Base-by-base conservation (phyloP, 768 basidiomycete genomes). In the Phaffia australis region DNA sequence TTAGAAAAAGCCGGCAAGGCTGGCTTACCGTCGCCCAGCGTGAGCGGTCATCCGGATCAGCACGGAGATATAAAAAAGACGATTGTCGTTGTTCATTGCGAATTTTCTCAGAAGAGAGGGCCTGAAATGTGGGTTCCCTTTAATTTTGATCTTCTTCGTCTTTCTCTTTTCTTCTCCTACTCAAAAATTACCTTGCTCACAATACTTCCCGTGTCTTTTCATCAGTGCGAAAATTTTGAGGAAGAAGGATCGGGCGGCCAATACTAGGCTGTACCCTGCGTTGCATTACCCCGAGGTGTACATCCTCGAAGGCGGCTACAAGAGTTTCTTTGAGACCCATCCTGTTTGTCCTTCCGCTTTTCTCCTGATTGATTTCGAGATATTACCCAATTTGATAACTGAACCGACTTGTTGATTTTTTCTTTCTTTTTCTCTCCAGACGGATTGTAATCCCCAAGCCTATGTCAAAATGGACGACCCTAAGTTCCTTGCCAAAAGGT, bases 401-500 rank as follows among this genome's bases (percentile, higher is more conserved):
- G n/a, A 66, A 56, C 42, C 19, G 21, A 54, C 47, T 23, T 15
- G n/a, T n/a, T n/a, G n/a, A 18, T 18, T 56, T 1, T 35, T 18
- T 48, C 15, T 16, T 29, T 32, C 27, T 35, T 30, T 59, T 61
- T 49, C 58, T 19, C 11, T 25, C n/a, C 52, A 64, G 60, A 25
- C 52, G 5, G 23, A 32, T 32, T 98, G 94, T 78, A 80, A 87
- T 56, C 93, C 90, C 0, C 79, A 78, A 21, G 86, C 82, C 1
- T 99, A 99, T 73, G 85, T 94, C 51, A 84, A 82, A 8, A 99
- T 99, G 95, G 91, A 97, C 73, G 92, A 97, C 75, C 92, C 92
- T 1, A 81, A 81, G 55, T 85, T 94, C 75, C 83, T 85, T 23
- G 79, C 46, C 50, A 51, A 52, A 56, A 61, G 67, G 21, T 50